Evolutionary conservation across 164 flowering plant species (phyloP).

Genomic region (Litsea cubeba): DNA sequence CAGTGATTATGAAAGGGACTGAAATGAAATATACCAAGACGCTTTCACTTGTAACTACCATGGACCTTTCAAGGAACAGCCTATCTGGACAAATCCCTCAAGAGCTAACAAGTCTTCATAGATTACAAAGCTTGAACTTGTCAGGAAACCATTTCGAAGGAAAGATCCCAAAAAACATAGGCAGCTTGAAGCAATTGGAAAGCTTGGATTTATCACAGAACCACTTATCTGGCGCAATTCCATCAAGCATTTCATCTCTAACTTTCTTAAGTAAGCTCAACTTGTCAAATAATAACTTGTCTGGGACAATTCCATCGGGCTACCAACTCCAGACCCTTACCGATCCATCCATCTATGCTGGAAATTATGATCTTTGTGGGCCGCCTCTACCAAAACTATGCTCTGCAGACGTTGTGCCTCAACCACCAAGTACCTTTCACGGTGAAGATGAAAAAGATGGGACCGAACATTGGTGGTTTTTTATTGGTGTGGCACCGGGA

Average conservation of each 20-base stretch:
- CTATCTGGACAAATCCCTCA: conserved; percentile 25
- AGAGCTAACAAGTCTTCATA: not conserved
- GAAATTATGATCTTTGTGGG: conserved; percentile 11
- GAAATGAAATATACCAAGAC: not conserved
- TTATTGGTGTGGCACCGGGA: conserved; percentile 1
- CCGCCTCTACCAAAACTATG: not conserved
- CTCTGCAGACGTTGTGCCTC: not conserved
- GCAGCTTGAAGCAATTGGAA: conserved; percentile 5
- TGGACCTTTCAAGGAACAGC: conserved; percentile 15
- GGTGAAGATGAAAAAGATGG: not conserved
- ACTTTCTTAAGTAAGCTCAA: not conserved
- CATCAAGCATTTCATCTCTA: not conserved
- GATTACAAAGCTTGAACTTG: not conserved
- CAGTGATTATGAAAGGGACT: not conserved
- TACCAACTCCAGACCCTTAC: not conserved
- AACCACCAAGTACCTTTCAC: too few species aligned
- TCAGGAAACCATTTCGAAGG: not conserved
- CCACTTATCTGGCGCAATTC: not conserved
- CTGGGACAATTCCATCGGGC: not conserved
- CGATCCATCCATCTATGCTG: not conserved
- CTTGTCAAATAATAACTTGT: conserved; percentile 5
- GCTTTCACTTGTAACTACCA: not conserved
- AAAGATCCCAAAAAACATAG: conserved; percentile 11
- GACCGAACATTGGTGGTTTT: not conserved
- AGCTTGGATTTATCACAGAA: conserved; percentile 7